Base-by-base conservation (phyloP, 768 basidiomycete species). In the Exsudoporus frostii region DNA sequence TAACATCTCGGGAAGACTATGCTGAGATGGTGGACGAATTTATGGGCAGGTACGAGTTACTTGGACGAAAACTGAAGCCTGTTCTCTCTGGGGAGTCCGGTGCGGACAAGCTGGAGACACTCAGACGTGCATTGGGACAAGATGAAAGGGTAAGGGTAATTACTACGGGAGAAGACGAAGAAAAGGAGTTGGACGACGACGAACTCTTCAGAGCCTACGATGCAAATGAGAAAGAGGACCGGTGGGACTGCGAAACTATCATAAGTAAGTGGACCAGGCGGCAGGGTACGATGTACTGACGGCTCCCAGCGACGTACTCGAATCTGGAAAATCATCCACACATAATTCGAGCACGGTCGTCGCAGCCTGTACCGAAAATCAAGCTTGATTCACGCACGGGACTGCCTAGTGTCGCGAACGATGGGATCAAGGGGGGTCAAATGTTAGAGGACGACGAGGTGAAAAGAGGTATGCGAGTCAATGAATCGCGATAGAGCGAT, bases 201-300 rank as follows among this genome's bases (percentile, higher is more conserved):
- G 71, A 69, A n/a, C 65, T 80, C 32, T 71, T 75, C 25, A 68
- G 74, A 55, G 71, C 71, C 7, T 65, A 72, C 11, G 57, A 73
- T 50, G 54, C 69, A 47, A 58, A 58, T 7, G 80, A 83, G 60
- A 81, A 84, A 50, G 84, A 87, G 59, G 86, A 88, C 57, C 74
- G 83, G 41, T 99, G 97, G 97, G 97, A 99, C 66, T 95, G 91
- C 56, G 95, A 99, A 70, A 97, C 93, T 1, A 89, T 99, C 36
- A 75, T 99, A 3, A 86, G 96, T 96, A 69, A 68, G 90, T 79
- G 13, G 42, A 3, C 22, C 19, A 2, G 27, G 10, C 19, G 15
- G 19, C 40, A 30, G 2, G 25, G 30, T 39, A 25, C 13, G 43
- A 17, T 47, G 58, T 42, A 53, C 54, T 56, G 59, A 58, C 41